These are phyloP conservation scores for Cenococcum geophilum DNA, from an alignment of 495 filamentous ascomycete genomes.

Conservation along the genomic window DNA sequence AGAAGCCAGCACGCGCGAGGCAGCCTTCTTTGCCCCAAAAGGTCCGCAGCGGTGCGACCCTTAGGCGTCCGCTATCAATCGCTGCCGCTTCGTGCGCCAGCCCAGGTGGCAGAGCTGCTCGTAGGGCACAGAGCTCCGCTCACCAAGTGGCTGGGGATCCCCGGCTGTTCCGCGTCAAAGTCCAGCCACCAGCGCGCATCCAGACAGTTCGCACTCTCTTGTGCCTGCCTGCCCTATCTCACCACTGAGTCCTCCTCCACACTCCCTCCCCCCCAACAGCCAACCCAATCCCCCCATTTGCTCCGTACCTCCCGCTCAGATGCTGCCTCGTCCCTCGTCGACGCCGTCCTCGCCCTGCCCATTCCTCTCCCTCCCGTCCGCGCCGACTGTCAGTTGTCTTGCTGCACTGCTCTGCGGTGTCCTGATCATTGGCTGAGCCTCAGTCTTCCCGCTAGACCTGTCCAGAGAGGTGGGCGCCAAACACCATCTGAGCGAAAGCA, in stretches of 20 bases:
- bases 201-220: neutral
- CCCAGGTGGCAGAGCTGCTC: neutral
- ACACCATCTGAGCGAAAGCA: neutral
- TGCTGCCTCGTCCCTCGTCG: neutral
- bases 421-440: conserved; percentile 2
- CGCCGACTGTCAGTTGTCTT: neutral
- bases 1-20: neutral
- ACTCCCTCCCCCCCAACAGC: neutral
- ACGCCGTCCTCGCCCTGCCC: neutral
- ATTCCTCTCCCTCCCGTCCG: neutral
- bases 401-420: neutral
- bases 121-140: neutral
- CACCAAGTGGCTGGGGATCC: too few relatives aligned
- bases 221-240: neutral
- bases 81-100: neutral
- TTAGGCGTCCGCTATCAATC: conserved; percentile 1
- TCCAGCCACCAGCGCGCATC: too few relatives aligned
- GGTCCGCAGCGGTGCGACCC: neutral
- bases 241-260: neutral
- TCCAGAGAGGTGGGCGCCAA: neutral
- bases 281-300: neutral
- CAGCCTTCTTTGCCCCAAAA: neutral
- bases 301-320: conserved; percentile 3
- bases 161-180: too few relatives aligned
- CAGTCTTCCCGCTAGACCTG: neutral